phyloP scores from a whole-genome alignment of 352 stramenopile species.

The Phytophthora capsici region DNA sequence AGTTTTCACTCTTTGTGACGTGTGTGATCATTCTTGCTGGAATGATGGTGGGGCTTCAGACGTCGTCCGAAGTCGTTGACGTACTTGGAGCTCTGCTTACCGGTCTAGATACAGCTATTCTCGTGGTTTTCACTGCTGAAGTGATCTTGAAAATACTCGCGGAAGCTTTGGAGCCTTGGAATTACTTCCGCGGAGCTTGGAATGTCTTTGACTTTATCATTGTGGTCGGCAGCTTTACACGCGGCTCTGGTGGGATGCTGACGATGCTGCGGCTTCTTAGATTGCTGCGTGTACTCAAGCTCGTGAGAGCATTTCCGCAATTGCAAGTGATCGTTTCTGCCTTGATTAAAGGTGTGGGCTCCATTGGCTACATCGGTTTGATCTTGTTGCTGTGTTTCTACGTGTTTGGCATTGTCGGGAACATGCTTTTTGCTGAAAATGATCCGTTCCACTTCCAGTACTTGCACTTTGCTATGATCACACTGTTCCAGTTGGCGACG shows the following conservation, averaged over 20 bases:
- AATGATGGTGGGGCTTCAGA: slow-evolving; percentile 83
- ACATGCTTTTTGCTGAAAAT: slow-evolving; percentile 89
- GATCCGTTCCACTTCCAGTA: slow-evolving; percentile 91
- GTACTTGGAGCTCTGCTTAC: slow-evolving; percentile 55
- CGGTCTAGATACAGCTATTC: slow-evolving; percentile 68
- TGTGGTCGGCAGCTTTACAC: slow-evolving; percentile 74
- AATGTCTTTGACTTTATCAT: slow-evolving; percentile 91
- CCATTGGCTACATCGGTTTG: slow-evolving; percentile 91
- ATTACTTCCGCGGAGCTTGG: slow-evolving; percentile 76
- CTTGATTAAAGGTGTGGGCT: slow-evolving; percentile 87
- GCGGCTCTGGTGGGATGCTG: slow-evolving; percentile 75
- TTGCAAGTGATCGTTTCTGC: slow-evolving; percentile 91
- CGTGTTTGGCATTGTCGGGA: slow-evolving; percentile 91
- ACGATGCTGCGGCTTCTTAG: slow-evolving; percentile 85
- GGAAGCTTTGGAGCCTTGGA: slow-evolving; percentile 79
- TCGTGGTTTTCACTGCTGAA: slow-evolving; percentile 80
- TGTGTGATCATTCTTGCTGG: slow-evolving; percentile 78
- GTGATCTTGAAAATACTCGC: slow-evolving; percentile 80
- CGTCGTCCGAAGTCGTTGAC: slow-evolving; percentile 54
- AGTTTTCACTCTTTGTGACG: slow-evolving; percentile 79
- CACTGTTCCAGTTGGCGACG: slow-evolving; percentile 88
- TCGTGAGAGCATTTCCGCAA: slow-evolving; percentile 87
- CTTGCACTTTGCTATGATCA: slow-evolving; percentile 89
- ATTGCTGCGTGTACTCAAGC: slow-evolving; percentile 87
- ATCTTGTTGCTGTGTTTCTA: slow-evolving; percentile 92